Base-by-base conservation (phyloP, 1,284 basidiomycete genomes). In the Neonothopanus nambi region DNA sequence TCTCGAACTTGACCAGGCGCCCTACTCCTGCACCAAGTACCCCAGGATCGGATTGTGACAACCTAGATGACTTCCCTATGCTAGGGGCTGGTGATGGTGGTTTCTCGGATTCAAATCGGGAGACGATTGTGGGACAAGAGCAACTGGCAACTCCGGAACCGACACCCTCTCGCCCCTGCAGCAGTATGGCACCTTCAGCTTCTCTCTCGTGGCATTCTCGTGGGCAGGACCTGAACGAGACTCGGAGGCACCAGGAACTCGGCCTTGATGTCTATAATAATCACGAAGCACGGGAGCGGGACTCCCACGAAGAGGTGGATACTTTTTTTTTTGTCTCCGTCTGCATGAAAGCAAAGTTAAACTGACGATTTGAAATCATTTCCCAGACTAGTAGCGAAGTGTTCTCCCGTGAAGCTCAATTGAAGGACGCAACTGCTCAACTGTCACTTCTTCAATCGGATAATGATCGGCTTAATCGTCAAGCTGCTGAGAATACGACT, bases 1-100 rank as follows among this genome's bases (percentile, higher is more conserved):
- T 80, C 49, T 70, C 75, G 36, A 61, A 70, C 33, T 48, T 77
- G 18, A 79, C 75, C 65, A 77, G 75, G 59, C 76, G 69, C 20
- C 78, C 78, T 6, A 80, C 78, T 2, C 79, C 78, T 45, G 76
- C 30, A 76, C 17, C 77, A 77, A 18, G 36, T 28, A 77, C 71
- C 55, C 67, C 69, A 28, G 64, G 11, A 17, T 44, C 18, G 13
- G 12, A 21, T 35, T 30, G 11, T 46, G 17, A 17, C 12, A n/a
- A 48, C 26, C 21, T 23, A 2, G n/a, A 46, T 11, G 24, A 37
- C 8, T 38, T 12, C 13, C 24, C 35, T 36, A 24, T 26, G 18
- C 17, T 18, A 13, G 5, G 21, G 21, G 26, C 15, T 20, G 41
- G 8, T 21, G 41, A 42, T 9, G 20, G 15, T n/a, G 4, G 12